Conservation (phyloP, 495 filamentous ascomycete genomes). For the Cercophora samala region DNA sequence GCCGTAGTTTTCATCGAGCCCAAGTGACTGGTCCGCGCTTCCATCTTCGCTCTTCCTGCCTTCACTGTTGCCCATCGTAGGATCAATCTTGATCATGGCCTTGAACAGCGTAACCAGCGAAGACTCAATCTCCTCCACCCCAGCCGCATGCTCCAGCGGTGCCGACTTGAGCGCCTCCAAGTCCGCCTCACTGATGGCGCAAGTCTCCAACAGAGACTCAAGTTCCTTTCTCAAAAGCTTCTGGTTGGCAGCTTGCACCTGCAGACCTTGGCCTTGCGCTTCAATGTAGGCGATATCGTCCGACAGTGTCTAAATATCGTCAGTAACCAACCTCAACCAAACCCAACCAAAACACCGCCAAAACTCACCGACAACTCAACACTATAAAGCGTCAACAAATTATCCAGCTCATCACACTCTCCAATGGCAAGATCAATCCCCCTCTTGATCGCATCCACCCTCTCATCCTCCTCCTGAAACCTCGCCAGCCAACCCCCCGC, state of each 20-base stretch:
- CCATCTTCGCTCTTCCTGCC: conserved; percentile 50
- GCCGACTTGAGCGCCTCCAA: conserved; percentile 69
- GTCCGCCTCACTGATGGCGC: conserved; percentile 75
- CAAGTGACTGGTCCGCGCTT: conserved; percentile 47
- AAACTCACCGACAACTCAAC: conserved; percentile 84
- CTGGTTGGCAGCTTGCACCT: conserved; percentile 96
- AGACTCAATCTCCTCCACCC: conserved; percentile 70
- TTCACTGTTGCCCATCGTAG: conserved; percentile 58
- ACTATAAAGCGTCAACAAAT: conserved; percentile 85
- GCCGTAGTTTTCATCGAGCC: conserved; percentile 75
- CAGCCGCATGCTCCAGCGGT: conserved; percentile 65
- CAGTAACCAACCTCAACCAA: conserved; percentile 32
- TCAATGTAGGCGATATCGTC: conserved; percentile 97
- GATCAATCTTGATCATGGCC: conserved; percentile 93
- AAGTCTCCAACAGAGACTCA: conserved; percentile 73
- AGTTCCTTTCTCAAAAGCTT: conserved; percentile 88
- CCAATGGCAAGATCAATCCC: conserved; percentile 83
- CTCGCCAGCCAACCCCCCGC: conserved; percentile 88
- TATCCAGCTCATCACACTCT: conserved; percentile 94
- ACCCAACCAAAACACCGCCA: conserved; percentile 20
- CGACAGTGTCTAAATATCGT: conserved; percentile 68
- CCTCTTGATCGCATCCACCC: conserved; percentile 74
- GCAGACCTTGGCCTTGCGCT: conserved; percentile 91
- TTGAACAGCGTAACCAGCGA: conserved; percentile 81
- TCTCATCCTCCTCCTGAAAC: conserved; percentile 84